These are phyloP conservation scores for Aureobasidium uvarum DNA, from an alignment of 2,329 filamentous ascomycete genomes.

Conservation along the genomic window DNA sequence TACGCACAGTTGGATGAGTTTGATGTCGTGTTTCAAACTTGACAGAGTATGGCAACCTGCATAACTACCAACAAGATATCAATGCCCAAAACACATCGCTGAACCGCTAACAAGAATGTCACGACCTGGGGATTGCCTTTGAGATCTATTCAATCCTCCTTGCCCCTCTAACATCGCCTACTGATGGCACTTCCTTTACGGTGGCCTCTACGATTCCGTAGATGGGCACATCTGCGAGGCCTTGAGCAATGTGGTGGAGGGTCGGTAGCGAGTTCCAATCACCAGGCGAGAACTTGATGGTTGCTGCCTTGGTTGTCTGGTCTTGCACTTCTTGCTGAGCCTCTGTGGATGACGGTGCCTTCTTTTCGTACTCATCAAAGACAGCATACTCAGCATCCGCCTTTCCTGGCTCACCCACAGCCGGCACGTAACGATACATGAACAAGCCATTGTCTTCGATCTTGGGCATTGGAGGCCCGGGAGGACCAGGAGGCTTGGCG, in stretches of 20 bases:
- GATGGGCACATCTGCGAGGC: conserved; percentile 56
- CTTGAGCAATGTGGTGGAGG: conserved; percentile 56
- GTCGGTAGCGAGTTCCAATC: conserved; percentile 59
- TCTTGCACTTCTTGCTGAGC: neutral
- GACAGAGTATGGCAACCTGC: neutral
- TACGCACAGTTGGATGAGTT: neutral
- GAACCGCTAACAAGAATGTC: neutral
- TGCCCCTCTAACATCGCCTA: conserved; percentile 48
- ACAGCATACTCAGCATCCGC: conserved; percentile 57
- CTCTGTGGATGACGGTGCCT: conserved; percentile 39
- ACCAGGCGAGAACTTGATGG: conserved; percentile 49
- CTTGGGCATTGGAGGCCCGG: conserved; percentile 26
- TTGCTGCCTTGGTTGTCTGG: conserved; percentile 43
- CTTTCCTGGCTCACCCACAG: conserved; percentile 52
- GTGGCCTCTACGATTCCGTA: conserved; percentile 57
- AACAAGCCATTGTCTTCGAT: conserved; percentile 51
- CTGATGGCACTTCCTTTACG: conserved; percentile 55
- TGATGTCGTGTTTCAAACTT: neutral
- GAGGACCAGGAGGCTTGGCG: neutral
- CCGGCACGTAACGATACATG: conserved; percentile 59
- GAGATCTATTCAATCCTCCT: conserved; percentile 32
- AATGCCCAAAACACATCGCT: neutral
- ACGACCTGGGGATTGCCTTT: neutral
- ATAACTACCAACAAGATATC: neutral
- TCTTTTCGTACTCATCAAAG: conserved; percentile 41